Base-by-base conservation (phyloP, 177 flowering plant genomes). In the Tripterygium wilfordii region DNA sequence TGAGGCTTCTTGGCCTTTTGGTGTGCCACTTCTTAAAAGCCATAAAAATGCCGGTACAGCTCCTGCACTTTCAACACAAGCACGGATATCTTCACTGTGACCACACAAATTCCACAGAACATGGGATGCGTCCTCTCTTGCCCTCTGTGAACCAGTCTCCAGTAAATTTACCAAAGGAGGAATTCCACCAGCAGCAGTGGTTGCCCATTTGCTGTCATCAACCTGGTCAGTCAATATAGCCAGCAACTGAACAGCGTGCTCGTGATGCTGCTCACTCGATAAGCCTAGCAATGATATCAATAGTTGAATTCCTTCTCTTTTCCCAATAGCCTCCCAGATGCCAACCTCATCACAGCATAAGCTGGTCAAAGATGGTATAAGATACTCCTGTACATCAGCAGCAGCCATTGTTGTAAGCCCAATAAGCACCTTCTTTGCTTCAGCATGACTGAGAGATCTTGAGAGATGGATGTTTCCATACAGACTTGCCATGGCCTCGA, bases 161-260 rank as follows among this genome's bases (percentile, higher is more conserved):
- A 89, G 25, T 46, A 86, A 61, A 67, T 86, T 95, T 39, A 89
- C 95, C 36, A 89, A 58, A 4, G 85, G 97, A 45, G 97, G 97
- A 58, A 89, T 89, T 13, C 97, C 95, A 37, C 97, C 97, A 30
- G 97, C 95, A 24, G 97, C 97, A 48, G 97, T 89, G 15, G 86
- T 83, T 4, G 97, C 97, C 97, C 97, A 89, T 67, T 85, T 89
- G 70, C 92, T 86, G 54, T 89, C 97, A 65, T 82, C 92, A 48
- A 82, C 79, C 65, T 85, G 85, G 55, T 75, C 80, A 19, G 89
- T 75, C 70, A 89, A 75, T 43, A 85, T 78, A 35, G 76, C 77
- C 36, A 89, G 65, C 56, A 89, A 64, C 47, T 70, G 67, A 48
- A 86, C 83, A 31, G 88, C 83, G 66, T 78, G 70, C 61, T 86